Conservation (phyloP, 345 rosid genomes). For the Gynandropsis gynandra region DNA sequence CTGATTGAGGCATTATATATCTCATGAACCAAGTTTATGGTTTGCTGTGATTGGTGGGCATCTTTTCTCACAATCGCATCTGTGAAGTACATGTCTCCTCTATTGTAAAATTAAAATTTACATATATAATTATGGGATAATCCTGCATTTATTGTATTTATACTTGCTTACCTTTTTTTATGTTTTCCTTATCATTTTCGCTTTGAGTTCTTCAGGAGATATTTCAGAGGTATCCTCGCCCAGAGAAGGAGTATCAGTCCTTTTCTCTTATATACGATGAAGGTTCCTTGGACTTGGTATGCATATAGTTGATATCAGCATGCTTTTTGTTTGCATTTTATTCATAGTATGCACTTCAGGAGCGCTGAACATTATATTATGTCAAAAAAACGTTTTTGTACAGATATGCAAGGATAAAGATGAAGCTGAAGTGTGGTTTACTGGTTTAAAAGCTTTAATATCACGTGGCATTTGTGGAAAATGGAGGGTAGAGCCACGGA, state of each 20-base stretch:
- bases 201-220: constrained; percentile 40
- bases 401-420: constrained; percentile 83
- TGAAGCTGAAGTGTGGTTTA: constrained; percentile 85
- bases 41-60: background rate
- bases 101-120: background rate
- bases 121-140: background rate
- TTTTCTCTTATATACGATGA: constrained; percentile 71
- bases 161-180: background rate
- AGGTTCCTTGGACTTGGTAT: constrained; percentile 69
- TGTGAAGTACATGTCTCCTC: background rate
- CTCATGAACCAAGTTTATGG: background rate
- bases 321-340: background rate
- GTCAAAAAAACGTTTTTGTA: background rate
- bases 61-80: background rate
- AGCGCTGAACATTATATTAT: background rate
- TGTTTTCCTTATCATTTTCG: background rate
- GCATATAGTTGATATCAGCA: constrained; percentile 1
- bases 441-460: constrained; percentile 63
- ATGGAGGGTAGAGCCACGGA: constrained; percentile 53
- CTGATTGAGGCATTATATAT: background rate
- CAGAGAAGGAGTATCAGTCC: constrained; percentile 83
- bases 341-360: constrained; percentile 6
- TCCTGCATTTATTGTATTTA: background rate
- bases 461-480: constrained; percentile 46
- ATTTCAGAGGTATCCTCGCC: constrained; percentile 74